phyloP scores from a whole-genome alignment of 2,329 filamentous ascomycete genomes.

The Neonectria neomacrospora region DNA sequence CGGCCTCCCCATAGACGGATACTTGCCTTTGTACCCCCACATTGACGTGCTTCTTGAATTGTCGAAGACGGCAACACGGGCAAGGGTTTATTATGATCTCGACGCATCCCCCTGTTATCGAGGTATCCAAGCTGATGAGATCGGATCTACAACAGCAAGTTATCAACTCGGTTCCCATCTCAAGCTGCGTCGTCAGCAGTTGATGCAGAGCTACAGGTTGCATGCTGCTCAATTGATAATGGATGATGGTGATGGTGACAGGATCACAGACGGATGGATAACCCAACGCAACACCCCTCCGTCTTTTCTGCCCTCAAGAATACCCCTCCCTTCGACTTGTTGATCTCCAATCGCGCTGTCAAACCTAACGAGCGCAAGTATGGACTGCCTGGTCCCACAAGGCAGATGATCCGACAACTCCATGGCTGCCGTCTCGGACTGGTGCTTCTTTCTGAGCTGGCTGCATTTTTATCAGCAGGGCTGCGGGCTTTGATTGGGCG shows the following conservation, averaged over 20 bases:
- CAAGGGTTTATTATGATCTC: background rate
- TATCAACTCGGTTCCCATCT: conserved; percentile 7
- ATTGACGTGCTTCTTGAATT: background rate
- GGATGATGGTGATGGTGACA: background rate
- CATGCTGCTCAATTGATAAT: conserved; percentile 9
- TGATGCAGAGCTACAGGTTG: conserved; percentile 10
- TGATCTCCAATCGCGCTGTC: background rate
- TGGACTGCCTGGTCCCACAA: conserved; percentile 1
- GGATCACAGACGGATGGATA: background rate
- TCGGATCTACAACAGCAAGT: conserved; percentile 1
- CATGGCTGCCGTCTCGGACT: background rate
- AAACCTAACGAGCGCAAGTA: background rate
- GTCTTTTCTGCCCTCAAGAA: background rate
- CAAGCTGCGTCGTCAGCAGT: conserved; percentile 11
- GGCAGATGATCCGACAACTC: conserved; percentile 1
- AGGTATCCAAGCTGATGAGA: background rate
- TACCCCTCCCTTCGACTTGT: conserved; percentile 8
- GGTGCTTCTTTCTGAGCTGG: conserved; percentile 13
- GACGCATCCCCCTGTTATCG: background rate
- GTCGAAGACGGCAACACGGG: conserved; percentile 8
- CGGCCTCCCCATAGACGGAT: background rate
- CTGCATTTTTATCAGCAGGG: conserved; percentile 15
- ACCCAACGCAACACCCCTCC: background rate
- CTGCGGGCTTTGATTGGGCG: conserved; percentile 6
- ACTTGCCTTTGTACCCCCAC: conserved; percentile 12